Conservation (phyloP, 805 yeast genomes). For the Debaryomyces castellii region DNA sequence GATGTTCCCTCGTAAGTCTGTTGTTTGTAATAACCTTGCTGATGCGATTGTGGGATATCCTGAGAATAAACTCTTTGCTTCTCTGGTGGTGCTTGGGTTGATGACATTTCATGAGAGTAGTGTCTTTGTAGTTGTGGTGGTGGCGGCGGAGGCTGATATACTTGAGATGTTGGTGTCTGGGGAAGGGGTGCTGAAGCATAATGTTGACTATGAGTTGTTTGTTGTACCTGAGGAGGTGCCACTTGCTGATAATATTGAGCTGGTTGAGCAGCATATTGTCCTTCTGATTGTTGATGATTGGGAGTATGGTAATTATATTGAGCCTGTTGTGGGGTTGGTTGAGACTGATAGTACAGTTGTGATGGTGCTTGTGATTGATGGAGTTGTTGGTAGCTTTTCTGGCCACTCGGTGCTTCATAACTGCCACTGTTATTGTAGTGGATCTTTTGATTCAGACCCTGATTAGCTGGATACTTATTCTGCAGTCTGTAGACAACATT, state of each 20-base stretch:
- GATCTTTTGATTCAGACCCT: constrained; percentile 17
- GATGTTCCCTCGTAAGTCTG: not conserved
- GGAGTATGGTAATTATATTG: constrained; percentile 10
- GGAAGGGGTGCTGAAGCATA: constrained; percentile 5
- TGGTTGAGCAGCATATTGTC: constrained; percentile 7
- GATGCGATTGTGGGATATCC: constrained; percentile 2
- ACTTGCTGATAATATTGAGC: constrained; percentile 8
- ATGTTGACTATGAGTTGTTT: constrained; percentile 9
- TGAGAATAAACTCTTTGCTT: not conserved
- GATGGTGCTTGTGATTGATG: constrained; percentile 7
- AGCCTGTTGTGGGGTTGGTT: constrained; percentile 9
- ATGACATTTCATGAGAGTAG: not conserved
- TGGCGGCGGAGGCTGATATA: constrained; percentile 5
- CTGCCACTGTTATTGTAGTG: constrained; percentile 9
- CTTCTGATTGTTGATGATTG: constrained; percentile 9
- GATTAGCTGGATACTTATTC: constrained; percentile 5
- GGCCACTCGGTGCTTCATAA: constrained; percentile 10
- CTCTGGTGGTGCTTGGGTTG: not conserved
- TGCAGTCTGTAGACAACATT: constrained; percentile 8
- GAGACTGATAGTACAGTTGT: constrained; percentile 12
- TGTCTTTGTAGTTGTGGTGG: constrained; percentile 5
- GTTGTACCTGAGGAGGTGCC: constrained; percentile 9
- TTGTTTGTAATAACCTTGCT: constrained; percentile 11
- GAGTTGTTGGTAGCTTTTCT: constrained; percentile 12
- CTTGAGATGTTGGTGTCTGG: constrained; percentile 7